These are phyloP conservation scores for Fusarium algeriense DNA, from an alignment of 2,329 filamentous ascomycete species.

Conservation along the genomic window DNA sequence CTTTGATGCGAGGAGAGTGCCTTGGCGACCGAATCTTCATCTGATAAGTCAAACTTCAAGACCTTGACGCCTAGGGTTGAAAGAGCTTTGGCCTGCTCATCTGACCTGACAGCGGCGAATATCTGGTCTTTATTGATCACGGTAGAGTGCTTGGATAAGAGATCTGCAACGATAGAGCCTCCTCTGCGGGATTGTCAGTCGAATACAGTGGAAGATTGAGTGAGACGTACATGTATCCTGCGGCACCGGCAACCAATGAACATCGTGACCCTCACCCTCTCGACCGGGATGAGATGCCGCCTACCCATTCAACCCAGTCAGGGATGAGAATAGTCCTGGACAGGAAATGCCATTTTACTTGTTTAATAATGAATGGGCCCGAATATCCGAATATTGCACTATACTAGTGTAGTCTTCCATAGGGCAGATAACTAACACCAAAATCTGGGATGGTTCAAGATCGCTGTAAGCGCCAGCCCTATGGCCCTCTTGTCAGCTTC, in stretches of 20 bases:
- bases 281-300: neutral
- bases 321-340: too few relatives aligned
- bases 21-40: neutral
- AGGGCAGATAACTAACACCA: too few relatives aligned
- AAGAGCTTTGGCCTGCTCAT: neutral
- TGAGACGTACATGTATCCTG: neutral
- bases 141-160: neutral
- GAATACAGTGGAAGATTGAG: accelerated
- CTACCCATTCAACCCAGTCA: too few relatives aligned
- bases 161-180: neutral
- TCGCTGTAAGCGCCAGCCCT: too few relatives aligned
- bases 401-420: too few relatives aligned
- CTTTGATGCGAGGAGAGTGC: neutral
- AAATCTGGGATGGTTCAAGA: too few relatives aligned
- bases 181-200: neutral
- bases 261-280: neutral
- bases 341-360: too few relatives aligned
- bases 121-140: neutral
- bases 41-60: neutral
- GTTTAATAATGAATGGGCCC: too few relatives aligned
- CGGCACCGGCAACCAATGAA: neutral
- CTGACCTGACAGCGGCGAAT: neutral
- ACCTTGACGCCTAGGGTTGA: neutral
- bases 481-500: too few relatives aligned
- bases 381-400: too few relatives aligned